These are phyloP conservation scores for Candida montana DNA, from an alignment of 805 yeast genomes.

Conservation along the genomic window DNA sequence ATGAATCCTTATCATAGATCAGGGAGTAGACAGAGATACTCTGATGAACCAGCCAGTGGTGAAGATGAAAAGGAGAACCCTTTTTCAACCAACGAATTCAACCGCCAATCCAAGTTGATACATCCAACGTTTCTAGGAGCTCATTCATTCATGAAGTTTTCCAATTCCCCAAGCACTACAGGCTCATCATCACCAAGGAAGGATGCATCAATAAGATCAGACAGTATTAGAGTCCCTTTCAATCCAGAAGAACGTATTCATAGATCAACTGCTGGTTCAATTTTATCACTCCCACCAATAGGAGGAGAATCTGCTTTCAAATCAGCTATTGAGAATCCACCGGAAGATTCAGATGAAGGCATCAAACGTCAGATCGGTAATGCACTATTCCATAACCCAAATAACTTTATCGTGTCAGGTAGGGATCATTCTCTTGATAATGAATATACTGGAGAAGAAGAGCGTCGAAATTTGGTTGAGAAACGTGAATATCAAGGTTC, in stretches of 20 bases:
- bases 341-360: not conserved
- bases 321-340: conserved; percentile 6
- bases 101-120: no score
- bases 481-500: not conserved
- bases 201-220: not conserved
- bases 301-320: conserved; percentile 9
- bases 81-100: not conserved
- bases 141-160: conserved; percentile 5
- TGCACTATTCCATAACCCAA: not conserved
- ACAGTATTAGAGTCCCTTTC: conserved; percentile 2
- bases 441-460: not conserved
- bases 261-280: not conserved
- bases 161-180: not conserved
- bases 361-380: not conserved
- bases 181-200: not conserved
- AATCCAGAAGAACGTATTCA: not conserved
- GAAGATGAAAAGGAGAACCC: not conserved
- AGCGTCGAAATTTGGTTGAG: not conserved
- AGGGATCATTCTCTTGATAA: not conserved
- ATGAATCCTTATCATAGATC: conserved; percentile 4
- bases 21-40: not conserved
- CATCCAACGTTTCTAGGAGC: not conserved
- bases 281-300: not conserved
- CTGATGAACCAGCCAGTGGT: not conserved
- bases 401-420: not conserved